These are phyloP conservation scores for Trichosporon coremiiforme DNA, from an alignment of 1,284 basidiomycete genomes.

Conservation along the genomic window DNA sequence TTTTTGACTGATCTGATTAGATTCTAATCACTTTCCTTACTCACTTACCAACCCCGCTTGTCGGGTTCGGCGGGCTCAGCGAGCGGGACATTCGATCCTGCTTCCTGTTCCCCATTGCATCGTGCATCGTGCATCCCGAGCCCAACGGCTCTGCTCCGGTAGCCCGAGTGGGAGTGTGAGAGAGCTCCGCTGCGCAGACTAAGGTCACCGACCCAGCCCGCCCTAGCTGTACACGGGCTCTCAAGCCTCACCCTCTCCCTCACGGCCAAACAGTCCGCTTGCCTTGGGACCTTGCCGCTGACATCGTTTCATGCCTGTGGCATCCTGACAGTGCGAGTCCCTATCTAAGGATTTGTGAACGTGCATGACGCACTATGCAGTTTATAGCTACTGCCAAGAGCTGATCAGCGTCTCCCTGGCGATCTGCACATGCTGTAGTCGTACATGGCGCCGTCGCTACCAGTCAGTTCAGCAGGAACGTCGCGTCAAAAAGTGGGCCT, in stretches of 20 bases:
- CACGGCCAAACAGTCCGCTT: conserved; percentile 29
- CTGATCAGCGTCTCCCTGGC: not conserved
- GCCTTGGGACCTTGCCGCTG: conserved; percentile 19
- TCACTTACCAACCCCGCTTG: not conserved
- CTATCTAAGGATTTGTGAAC: conserved; percentile 6
- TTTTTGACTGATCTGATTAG: not conserved
- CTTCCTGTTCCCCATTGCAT: not conserved
- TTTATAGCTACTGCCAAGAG: conserved; percentile 8
- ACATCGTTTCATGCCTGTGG: not conserved
- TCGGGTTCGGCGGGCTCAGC: not conserved
- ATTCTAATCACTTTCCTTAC: not conserved
- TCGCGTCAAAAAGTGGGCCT: not conserved
- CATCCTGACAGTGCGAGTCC: not conserved
- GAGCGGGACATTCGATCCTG: not conserved
- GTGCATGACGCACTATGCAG: conserved; percentile 8
- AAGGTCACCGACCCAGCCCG: conserved; percentile 16
- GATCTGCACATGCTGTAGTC: not conserved
- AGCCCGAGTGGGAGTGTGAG: not conserved
- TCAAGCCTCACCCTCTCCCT: too few species aligned
- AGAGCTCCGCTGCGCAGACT: too few species aligned
- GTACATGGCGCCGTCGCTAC: not conserved
- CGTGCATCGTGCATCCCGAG: not conserved
- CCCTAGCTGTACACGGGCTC: conserved; percentile 25
- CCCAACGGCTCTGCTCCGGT: not conserved
- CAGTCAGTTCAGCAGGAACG: not conserved